These are phyloP conservation scores for Pseudogymnoascus sp. DNA, from an alignment of 2,329 filamentous ascomycete genomes.

Conservation along the genomic window DNA sequence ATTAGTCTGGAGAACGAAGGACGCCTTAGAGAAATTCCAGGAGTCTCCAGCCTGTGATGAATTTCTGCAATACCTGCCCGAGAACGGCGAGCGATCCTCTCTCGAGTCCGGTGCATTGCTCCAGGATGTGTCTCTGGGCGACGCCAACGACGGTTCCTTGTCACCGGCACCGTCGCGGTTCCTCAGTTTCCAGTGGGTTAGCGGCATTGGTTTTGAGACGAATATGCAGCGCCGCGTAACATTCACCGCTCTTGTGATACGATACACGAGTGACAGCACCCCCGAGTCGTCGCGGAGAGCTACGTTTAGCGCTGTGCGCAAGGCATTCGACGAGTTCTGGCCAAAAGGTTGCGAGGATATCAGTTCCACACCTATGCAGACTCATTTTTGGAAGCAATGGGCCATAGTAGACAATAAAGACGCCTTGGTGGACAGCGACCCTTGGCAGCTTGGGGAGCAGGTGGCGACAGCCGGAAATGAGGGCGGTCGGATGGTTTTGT, in stretches of 20 bases:
- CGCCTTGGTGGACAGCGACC: background rate
- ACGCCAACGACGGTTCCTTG: background rate
- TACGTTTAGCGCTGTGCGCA: background rate
- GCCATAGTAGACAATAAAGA: background rate
- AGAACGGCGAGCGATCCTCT: background rate
- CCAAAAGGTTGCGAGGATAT: constrained; percentile 18
- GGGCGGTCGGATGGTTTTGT: constrained; percentile 19
- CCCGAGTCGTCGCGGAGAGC: background rate
- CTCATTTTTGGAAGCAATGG: background rate
- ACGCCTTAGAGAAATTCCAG: background rate
- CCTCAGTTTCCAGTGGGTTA: background rate
- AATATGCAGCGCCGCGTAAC: background rate
- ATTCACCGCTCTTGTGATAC: background rate
- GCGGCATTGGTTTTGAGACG: background rate
- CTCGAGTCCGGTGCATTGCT: background rate
- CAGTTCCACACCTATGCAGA: background rate
- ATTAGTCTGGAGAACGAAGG: background rate
- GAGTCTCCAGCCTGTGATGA: background rate
- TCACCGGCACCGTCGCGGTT: background rate
- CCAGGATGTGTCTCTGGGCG: background rate
- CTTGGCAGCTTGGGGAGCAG: constrained; percentile 9
- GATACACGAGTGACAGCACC: background rate
- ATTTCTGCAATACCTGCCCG: background rate
- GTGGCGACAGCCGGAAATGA: constrained; percentile 28
- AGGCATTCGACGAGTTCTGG: constrained; percentile 16